Percentiles rank a stretch among this genome's conserved stretches.
Evolutionary conservation across 2,329 filamentous ascomycete species (phyloP).

Genomic region (Bertia moriformis): DNA sequence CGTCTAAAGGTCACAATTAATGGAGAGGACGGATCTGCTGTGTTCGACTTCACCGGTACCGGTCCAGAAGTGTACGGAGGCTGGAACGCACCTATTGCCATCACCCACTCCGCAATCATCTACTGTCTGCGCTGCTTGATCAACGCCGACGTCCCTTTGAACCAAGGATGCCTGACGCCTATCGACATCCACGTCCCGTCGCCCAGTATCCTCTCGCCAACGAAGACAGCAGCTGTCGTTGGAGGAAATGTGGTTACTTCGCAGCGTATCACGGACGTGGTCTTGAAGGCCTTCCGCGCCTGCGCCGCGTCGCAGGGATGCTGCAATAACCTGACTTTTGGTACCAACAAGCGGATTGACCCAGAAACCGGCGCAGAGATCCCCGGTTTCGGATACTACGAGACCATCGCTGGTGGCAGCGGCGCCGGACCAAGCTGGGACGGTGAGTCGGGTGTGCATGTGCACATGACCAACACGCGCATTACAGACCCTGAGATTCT

Average conservation of each 20-base stretch:
- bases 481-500: conserved; percentile 19
- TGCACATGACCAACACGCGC: conserved; percentile 22
- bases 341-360: background rate
- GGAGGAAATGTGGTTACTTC: background rate
- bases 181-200: conserved; percentile 16
- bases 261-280: conserved; percentile 9
- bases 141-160: conserved; percentile 19
- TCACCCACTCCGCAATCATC: conserved; percentile 21
- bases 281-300: conserved; percentile 7
- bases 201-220: conserved; percentile 17
- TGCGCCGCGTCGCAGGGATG: conserved; percentile 8
- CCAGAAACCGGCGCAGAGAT: background rate
- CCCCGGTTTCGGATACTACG: conserved; percentile 18
- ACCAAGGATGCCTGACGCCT: conserved; percentile 20
- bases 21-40: conserved; percentile 12
- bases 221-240: conserved; percentile 14
- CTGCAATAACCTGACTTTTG: conserved; percentile 5
- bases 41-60: conserved; percentile 20
- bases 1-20: conserved; percentile 15
- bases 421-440: conserved; percentile 14
- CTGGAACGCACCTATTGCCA: conserved; percentile 19
- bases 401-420: conserved; percentile 17
- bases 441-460: conserved; percentile 14
- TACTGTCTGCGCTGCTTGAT: conserved; percentile 20
- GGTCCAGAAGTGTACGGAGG: conserved; percentile 18